A percentile compares a stretch with the other conserved stretches of the same genome.
These are phyloP conservation scores for Neurospora sp. DNA, from an alignment of 2,329 filamentous ascomycete genomes.

Conservation along the genomic window DNA sequence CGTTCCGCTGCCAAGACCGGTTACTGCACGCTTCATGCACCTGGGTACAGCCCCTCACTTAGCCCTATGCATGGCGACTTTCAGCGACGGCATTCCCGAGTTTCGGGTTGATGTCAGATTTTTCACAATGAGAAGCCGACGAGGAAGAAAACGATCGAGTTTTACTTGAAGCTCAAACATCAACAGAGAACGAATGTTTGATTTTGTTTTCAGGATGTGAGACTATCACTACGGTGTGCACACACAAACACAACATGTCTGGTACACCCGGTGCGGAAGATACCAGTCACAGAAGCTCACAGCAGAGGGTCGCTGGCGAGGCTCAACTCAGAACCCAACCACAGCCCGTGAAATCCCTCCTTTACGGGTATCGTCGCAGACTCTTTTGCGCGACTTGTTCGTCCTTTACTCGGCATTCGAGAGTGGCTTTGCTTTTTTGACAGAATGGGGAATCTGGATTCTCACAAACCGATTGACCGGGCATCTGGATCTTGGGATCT, in stretches of 20 bases:
- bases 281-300: background rate
- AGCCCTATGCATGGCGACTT: conserved; percentile 4
- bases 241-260: background rate
- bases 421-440: background rate
- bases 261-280: background rate
- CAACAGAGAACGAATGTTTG: background rate
- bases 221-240: background rate
- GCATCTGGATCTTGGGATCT: background rate
- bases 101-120: background rate
- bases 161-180: background rate
- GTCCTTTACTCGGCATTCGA: background rate
- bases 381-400: background rate
- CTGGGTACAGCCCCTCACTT: conserved; percentile 3
- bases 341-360: background rate
- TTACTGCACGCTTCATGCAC: background rate
- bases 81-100: background rate
- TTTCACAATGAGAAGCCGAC: background rate
- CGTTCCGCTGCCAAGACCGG: background rate
- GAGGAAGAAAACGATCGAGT: background rate
- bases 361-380: background rate
- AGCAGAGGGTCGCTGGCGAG: background rate
- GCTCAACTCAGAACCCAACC: background rate
- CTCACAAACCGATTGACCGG: background rate
- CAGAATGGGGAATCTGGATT: background rate
- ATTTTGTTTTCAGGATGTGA: background rate